phyloP scores from a whole-genome alignment of 345 rosid genomes.

The Gynandropsis gynandra region DNA sequence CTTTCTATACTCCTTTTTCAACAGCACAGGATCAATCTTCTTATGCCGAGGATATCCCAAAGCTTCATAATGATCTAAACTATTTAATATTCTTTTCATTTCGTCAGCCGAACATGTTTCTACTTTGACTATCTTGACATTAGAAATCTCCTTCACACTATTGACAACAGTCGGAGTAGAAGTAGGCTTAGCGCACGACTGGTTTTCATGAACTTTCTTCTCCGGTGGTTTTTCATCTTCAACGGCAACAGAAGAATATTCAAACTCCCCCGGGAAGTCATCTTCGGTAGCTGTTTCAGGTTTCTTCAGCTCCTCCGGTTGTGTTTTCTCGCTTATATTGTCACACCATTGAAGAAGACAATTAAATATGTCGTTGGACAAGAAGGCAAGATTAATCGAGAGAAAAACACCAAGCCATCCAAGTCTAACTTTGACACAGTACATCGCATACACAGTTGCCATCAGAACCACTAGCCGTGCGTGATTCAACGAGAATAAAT shows the following conservation, averaged over 20 bases:
- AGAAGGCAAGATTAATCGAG: slow-evolving; percentile 77
- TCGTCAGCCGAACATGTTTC: slow-evolving; percentile 60
- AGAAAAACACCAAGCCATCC: slow-evolving; percentile 94
- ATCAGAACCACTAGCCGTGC: slow-evolving; percentile 80
- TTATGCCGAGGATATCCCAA: slow-evolving; percentile 67
- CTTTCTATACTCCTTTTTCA: slow-evolving; percentile 87
- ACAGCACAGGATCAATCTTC: slow-evolving; percentile 45
- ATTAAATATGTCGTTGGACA: slow-evolving; percentile 74
- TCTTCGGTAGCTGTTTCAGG: slow-evolving; percentile 49
- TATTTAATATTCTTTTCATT: slow-evolving; percentile 75
- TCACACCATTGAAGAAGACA: slow-evolving; percentile 78
- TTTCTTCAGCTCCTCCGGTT: slow-evolving; percentile 54
- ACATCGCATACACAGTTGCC: slow-evolving; percentile 62
- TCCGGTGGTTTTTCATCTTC: slow-evolving; percentile 40
- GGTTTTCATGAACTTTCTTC: slow-evolving; percentile 46
- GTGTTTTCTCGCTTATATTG: slow-evolving; percentile 52
- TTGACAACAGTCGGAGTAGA: slow-evolving; percentile 41
- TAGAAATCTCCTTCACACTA: slow-evolving; percentile 40
- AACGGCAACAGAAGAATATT: slow-evolving; percentile 41
- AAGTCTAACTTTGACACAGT: slow-evolving; percentile 77
- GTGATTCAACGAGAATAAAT: slow-evolving; percentile 82
- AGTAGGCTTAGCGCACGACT: slow-evolving; percentile 51
- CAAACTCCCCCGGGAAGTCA: slow-evolving; percentile 52
- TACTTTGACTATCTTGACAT: slow-evolving; percentile 41
- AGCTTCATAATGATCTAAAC: slow-evolving; percentile 76